Conservation (phyloP, 208 protist genomes). For the Sergeia podlipaevii region DNA sequence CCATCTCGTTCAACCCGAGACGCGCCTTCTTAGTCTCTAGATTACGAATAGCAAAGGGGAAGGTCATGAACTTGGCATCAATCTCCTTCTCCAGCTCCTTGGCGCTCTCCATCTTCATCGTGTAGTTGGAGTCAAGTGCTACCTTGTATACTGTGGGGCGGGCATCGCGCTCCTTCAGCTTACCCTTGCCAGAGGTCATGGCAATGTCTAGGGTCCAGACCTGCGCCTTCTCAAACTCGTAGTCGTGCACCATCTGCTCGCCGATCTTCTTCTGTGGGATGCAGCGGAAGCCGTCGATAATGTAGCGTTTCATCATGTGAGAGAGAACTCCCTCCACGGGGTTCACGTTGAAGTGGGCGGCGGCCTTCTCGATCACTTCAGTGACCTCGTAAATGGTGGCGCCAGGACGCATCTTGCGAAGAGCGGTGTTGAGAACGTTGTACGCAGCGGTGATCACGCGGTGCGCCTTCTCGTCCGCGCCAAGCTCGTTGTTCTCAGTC, state of each 20-base stretch:
- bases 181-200: slow-evolving; percentile 86
- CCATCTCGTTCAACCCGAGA: slow-evolving; percentile 95
- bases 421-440: slow-evolving; percentile 91
- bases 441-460: slow-evolving; percentile 96
- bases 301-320: slow-evolving; percentile 97
- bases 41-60: slow-evolving; percentile 95
- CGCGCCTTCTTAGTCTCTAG: slow-evolving; percentile 93
- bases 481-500: slow-evolving; percentile 74
- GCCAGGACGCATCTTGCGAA: slow-evolving; percentile 88
- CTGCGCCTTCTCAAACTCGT: slow-evolving; percentile 87
- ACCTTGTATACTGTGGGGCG: slow-evolving; percentile 96
- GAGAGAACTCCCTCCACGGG: slow-evolving; percentile 97
- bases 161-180: slow-evolving; percentile 85
- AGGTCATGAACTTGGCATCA: slow-evolving; percentile 91
- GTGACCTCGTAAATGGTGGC: slow-evolving; percentile 92
- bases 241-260: slow-evolving; percentile 95
- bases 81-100: slow-evolving; percentile 95
- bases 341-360: slow-evolving; percentile 91
- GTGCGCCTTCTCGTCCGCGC: slow-evolving; percentile 84
- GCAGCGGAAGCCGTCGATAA: slow-evolving; percentile 97
- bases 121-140: slow-evolving; percentile 92
- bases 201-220: slow-evolving; percentile 93
- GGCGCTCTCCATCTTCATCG: slow-evolving; percentile 97
- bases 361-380: slow-evolving; percentile 94
- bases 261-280: slow-evolving; percentile 89